Evolutionary conservation across 768 basidiomycete species (phyloP).

Genomic region (Termitomyces eurrhizus): DNA sequence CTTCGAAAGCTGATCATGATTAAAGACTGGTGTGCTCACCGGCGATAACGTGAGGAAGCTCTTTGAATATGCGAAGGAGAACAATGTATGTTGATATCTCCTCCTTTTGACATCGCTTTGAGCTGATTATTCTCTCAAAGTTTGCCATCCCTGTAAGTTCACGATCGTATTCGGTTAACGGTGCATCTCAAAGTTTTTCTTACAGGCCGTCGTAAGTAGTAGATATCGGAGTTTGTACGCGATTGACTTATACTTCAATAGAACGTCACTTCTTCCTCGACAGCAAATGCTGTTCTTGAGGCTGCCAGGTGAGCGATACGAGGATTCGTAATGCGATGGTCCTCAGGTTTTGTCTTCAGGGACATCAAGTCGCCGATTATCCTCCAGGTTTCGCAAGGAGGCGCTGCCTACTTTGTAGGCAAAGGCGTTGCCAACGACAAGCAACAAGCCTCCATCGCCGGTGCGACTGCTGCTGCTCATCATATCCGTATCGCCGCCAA

Average conservation of each 20-base stretch:
- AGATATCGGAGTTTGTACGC: constrained; percentile 8
- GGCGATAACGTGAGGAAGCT: constrained; percentile 94
- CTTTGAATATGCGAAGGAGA: constrained; percentile 88
- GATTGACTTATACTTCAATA: constrained; percentile 26
- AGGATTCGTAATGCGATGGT: constrained; percentile 2
- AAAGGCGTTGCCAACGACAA: constrained; percentile 94
- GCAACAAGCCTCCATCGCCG: constrained; percentile 92
- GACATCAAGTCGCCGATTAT: constrained; percentile 98
- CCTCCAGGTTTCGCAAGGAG: constrained; percentile 96
- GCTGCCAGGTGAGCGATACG: constrained; percentile 68
- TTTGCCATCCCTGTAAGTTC: constrained; percentile 81
- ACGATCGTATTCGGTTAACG: neutral
- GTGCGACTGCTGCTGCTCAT: constrained; percentile 88
- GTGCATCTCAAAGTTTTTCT: constrained; percentile 10
- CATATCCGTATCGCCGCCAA: constrained; percentile 88
- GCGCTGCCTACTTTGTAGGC: constrained; percentile 92
- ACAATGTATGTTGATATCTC: constrained; percentile 57
- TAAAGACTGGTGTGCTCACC: constrained; percentile 88
- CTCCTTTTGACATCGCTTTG: neutral
- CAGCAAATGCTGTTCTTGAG: constrained; percentile 91
- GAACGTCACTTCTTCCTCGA: constrained; percentile 97
- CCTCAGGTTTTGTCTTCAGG: constrained; percentile 33
- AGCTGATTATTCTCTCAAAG: constrained; percentile 30
- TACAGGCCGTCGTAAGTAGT: constrained; percentile 72
- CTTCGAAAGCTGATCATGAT: constrained; percentile 7